Evolutionary conservation across 2,329 filamentous ascomycete species (phyloP).

Genomic region (Ceratocystis huliohia): DNA sequence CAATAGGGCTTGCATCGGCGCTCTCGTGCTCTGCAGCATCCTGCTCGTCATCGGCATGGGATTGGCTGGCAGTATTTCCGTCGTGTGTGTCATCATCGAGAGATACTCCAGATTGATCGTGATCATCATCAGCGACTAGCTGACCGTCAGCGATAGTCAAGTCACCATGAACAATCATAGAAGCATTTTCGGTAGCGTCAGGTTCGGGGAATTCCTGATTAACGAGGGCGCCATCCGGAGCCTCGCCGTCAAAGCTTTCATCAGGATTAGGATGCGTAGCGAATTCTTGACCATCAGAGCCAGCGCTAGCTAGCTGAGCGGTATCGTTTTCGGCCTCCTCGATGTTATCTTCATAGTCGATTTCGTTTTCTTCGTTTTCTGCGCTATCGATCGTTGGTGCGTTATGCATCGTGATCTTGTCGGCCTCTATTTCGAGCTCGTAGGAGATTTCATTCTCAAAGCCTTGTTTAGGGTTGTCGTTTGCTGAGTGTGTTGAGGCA

Average conservation of each 20-base stretch:
- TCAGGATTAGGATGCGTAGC: constrained; percentile 23
- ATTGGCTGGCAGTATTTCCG: constrained; percentile 23
- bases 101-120: constrained; percentile 22
- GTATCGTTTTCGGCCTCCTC: constrained; percentile 1
- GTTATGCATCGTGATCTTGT: not conserved
- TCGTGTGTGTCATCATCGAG: constrained; percentile 13
- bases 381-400: constrained; percentile 1
- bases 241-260: constrained; percentile 22
- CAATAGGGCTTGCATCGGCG: constrained; percentile 18
- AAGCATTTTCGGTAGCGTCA: constrained; percentile 20
- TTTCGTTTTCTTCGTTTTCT: constrained; percentile 18
- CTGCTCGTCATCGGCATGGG: constrained; percentile 23
- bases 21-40: constrained; percentile 19
- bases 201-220: constrained; percentile 26
- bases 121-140: constrained; percentile 14
- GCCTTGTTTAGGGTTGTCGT: not conserved
- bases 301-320: not conserved
- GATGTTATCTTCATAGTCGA: constrained; percentile 21
- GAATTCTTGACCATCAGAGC: constrained; percentile 2
- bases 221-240: constrained; percentile 23
- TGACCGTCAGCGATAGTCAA: constrained; percentile 8
- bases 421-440: constrained; percentile 15
- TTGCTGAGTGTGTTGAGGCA: not conserved
- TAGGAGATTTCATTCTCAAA: constrained; percentile 16
- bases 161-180: constrained; percentile 10